Conservation (phyloP, 768 basidiomycete genomes). For the Boletellus ananas region DNA sequence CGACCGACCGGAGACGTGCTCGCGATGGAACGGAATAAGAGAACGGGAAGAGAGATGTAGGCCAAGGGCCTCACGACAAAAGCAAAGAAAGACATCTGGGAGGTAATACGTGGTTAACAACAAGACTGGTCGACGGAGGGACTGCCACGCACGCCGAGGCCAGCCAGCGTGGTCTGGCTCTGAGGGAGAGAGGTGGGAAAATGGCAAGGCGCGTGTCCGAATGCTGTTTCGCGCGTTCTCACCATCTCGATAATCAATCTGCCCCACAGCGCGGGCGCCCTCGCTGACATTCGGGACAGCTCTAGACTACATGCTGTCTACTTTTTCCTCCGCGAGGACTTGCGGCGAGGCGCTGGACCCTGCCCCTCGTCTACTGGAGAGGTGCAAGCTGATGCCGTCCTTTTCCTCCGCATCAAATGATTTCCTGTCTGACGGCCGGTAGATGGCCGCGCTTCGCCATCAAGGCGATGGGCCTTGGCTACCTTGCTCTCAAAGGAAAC, state of each 20-base stretch:
- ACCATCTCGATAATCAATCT: too few species aligned
- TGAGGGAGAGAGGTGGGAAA: constrained; percentile 31
- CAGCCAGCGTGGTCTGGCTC: constrained; percentile 22
- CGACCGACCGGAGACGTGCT: constrained; percentile 51
- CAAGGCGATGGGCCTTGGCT: background rate
- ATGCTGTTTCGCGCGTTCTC: background rate
- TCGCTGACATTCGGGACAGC: too few species aligned
- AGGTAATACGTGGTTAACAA: constrained; percentile 13
- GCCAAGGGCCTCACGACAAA: constrained; percentile 66
- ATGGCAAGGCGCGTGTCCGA: constrained; percentile 4
- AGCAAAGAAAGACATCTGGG: constrained; percentile 59
- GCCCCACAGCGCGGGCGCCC: too few species aligned
- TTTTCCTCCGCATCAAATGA: constrained; percentile 14
- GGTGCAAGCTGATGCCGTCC: constrained; percentile 13
- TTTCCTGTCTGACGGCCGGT: background rate
- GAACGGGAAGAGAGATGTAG: constrained; percentile 69
- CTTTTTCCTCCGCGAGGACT: constrained; percentile 18
- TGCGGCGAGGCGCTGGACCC: constrained; percentile 12
- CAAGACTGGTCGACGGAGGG: constrained; percentile 10
- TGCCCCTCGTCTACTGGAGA: constrained; percentile 4
- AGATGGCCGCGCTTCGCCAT: background rate
- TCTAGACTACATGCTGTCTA: background rate
- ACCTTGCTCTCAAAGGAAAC: constrained; percentile 38
- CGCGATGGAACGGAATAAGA: constrained; percentile 60
- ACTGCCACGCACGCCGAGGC: constrained; percentile 23